These are phyloP conservation scores for Thinopyrum obtusiflorum DNA, from an alignment of 202 grass and related monocot species.

Conservation along the genomic window DNA sequence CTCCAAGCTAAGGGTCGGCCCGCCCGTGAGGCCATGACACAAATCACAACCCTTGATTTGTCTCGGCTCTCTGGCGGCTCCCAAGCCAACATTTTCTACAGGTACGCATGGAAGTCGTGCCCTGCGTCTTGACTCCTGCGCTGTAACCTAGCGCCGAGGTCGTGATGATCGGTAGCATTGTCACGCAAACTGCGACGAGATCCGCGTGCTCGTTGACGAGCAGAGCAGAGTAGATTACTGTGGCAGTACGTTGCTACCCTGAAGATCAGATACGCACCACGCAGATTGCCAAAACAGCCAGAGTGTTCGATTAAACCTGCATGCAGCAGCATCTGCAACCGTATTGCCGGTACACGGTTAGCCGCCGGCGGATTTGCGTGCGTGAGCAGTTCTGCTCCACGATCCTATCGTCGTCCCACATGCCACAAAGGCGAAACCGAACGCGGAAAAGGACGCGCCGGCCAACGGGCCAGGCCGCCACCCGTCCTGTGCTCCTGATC, in stretches of 20 bases:
- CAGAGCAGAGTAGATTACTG: no score
- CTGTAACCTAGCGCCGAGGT: slow-evolving; percentile 36
- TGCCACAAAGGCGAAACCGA: background rate
- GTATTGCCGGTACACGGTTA: slow-evolving; percentile 12
- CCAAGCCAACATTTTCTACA: no score
- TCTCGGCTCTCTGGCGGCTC: background rate
- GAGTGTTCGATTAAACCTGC: background rate
- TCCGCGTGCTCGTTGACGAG: background rate
- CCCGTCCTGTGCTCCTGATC: background rate
- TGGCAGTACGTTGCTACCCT: background rate
- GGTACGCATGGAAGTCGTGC: slow-evolving; percentile 20
- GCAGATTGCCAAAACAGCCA: no score
- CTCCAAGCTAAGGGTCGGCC: background rate
- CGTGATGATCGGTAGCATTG: background rate
- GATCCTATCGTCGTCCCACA: background rate
- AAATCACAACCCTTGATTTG: background rate
- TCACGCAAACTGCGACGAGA: background rate
- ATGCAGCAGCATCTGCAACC: background rate
- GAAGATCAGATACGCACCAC: background rate
- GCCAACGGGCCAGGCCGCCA: background rate
- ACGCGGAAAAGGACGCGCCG: background rate
- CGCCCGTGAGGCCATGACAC: background rate
- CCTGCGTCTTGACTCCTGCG: slow-evolving; percentile 1
- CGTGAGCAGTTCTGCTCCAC: background rate
- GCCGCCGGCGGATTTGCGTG: background rate